phyloP scores from a whole-genome alignment of 495 filamentous ascomycete species.

The Rostrohypoxylon terebratum region DNA sequence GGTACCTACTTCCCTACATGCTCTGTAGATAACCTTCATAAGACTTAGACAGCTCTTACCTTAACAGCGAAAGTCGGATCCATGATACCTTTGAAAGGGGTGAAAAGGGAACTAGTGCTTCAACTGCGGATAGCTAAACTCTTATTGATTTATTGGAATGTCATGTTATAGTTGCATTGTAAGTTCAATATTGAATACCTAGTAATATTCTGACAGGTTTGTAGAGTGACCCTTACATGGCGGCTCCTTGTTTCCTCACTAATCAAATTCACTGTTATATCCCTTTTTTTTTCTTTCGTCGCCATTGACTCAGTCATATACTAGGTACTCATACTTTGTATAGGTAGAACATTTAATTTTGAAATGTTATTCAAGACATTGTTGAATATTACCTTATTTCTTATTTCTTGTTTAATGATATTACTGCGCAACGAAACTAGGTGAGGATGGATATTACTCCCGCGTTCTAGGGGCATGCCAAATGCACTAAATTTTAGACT shows the following conservation, averaged over 20 bases:
- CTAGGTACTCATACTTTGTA: neutral
- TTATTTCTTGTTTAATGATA: neutral
- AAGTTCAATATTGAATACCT: neutral
- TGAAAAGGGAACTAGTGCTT: slow-evolving; percentile 22
- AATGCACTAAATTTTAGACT: neutral
- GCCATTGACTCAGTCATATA: neutral
- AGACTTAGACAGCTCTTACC: neutral
- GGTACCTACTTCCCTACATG: neutral
- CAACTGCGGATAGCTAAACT: slow-evolving; percentile 29
- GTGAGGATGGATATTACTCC: slow-evolving; percentile 4
- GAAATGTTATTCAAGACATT: neutral
- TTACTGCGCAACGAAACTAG: neutral
- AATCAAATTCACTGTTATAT: neutral
- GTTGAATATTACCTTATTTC: neutral
- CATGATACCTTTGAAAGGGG: neutral
- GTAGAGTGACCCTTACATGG: slow-evolving; percentile 1
- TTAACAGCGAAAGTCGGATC: slow-evolving; percentile 2
- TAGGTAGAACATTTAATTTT: too few species aligned
- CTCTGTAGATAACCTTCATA: neutral
- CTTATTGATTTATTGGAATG: slow-evolving; percentile 8
- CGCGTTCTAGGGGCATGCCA: slow-evolving; percentile 3
- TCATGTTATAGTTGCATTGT: slow-evolving; percentile 12
- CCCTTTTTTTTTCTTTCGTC: slow-evolving; percentile 4
- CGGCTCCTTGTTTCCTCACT: neutral
- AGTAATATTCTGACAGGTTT: neutral